Percentiles rank a stretch among this genome's conserved stretches.
Conservation (phyloP, 2,329 filamentous ascomycete genomes). For the Ophiostoma ulmi region DNA sequence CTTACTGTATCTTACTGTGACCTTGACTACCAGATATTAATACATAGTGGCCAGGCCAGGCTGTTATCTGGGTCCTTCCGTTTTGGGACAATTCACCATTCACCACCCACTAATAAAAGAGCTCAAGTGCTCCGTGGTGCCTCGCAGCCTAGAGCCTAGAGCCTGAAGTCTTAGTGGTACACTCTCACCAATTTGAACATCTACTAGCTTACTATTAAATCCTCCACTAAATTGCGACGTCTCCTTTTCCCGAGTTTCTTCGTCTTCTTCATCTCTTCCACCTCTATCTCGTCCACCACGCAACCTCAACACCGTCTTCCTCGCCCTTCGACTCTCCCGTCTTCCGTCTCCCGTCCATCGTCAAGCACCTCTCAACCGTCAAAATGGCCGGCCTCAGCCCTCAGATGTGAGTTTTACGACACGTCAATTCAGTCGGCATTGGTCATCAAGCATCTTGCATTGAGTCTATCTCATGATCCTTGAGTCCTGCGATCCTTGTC, state of each 20-base stretch:
- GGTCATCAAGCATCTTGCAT: not conserved
- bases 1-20: not conserved
- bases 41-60: not conserved
- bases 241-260: constrained; percentile 13
- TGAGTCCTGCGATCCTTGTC: not conserved
- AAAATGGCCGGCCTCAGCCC: constrained; percentile 59
- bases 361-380: not conserved
- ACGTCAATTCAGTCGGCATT: not conserved
- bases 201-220: not conserved
- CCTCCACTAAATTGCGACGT: constrained; percentile 13
- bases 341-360: not conserved
- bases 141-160: not conserved
- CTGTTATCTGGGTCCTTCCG: not conserved
- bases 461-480: not conserved
- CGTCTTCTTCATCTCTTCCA: not conserved
- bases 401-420: constrained; percentile 52
- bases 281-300: not conserved
- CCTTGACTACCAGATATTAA: not conserved
- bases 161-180: not conserved
- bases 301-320: not conserved
- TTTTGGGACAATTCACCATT: constrained; percentile 7
- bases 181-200: not conserved
- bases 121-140: not conserved
- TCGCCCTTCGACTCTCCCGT: not conserved
- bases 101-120: not conserved